A percentile compares a stretch with the other conserved stretches of the same genome.
phyloP scores from a whole-genome alignment of 768 basidiomycete genomes.

The Termitomyces sp. region DNA sequence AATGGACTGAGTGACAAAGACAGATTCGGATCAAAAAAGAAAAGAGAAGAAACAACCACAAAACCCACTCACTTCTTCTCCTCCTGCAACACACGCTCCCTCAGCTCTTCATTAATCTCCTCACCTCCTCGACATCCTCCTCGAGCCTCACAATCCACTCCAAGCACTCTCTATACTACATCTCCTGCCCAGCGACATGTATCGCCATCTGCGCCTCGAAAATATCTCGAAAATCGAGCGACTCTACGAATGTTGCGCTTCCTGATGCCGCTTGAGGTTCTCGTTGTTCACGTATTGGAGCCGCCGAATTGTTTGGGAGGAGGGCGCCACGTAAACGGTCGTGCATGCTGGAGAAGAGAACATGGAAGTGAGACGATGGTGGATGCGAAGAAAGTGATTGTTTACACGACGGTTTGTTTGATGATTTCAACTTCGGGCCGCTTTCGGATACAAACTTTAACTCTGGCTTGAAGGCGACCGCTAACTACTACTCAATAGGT shows the following conservation, averaged over 20 bases:
- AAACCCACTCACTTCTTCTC: no score
- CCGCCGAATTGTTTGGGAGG: no score
- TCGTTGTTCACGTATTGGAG: constrained; percentile 34
- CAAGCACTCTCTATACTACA: constrained; percentile 34
- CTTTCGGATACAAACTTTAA: no score
- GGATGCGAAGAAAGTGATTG: no score
- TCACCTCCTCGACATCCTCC: constrained; percentile 20
- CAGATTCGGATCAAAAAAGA: no score
- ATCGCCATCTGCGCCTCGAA: constrained; percentile 42
- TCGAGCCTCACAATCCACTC: constrained; percentile 34
- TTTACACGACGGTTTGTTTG: no score
- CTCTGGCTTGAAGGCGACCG: no score
- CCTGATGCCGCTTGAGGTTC: constrained; percentile 37
- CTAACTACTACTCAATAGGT: no score
- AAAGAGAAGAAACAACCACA: no score
- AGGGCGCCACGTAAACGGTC: constrained; percentile 37
- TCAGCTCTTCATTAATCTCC: constrained; percentile 24
- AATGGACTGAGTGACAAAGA: constrained; percentile 1
- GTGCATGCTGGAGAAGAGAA: constrained; percentile 28
- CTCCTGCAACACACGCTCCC: constrained; percentile 4
- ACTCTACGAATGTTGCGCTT: constrained; percentile 37
- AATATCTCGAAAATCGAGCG: constrained; percentile 43
- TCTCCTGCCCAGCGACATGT: constrained; percentile 33
- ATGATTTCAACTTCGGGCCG: no score
- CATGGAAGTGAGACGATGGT: no score